phyloP scores from a whole-genome alignment of 2,329 filamentous ascomycete species.

The Neurospora sp. region DNA sequence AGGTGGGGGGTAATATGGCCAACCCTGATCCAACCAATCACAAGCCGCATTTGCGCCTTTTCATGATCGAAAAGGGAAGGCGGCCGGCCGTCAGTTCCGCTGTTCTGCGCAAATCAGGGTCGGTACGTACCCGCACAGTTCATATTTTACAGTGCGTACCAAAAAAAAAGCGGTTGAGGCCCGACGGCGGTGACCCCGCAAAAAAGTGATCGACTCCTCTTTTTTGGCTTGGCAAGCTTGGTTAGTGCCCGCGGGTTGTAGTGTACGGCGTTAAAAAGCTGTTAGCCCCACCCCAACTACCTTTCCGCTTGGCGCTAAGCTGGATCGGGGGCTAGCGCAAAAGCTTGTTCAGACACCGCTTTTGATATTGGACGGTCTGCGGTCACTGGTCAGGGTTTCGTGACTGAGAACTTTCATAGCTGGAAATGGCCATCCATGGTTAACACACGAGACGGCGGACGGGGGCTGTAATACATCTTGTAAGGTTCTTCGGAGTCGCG shows the following conservation, averaged over 20 bases:
- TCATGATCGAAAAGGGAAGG: conserved; percentile 15
- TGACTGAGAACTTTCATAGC: background rate
- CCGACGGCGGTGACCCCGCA: background rate
- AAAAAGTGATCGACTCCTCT: background rate
- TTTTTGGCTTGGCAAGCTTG: background rate
- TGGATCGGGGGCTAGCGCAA: conserved; percentile 5
- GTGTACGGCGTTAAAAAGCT: background rate
- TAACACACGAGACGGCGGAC: background rate
- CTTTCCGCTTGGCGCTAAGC: conserved; percentile 1
- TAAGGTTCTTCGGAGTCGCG: background rate
- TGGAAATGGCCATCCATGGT: background rate
- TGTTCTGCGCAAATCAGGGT: background rate
- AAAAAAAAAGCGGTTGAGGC: background rate
- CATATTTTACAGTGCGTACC: background rate
- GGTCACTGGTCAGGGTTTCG: background rate
- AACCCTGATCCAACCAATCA: conserved; percentile 9
- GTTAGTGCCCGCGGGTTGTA: background rate
- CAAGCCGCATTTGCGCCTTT: background rate
- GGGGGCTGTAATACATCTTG: background rate
- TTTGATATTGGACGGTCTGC: conserved; percentile 1
- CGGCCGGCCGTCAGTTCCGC: background rate
- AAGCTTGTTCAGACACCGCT: conserved; percentile 12
- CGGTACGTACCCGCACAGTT: background rate
- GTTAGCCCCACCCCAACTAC: background rate
- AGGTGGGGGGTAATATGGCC: background rate